These are phyloP conservation scores for Plasmodium cynomolgi DNA, from an alignment of 169 alveolate species.

Conservation along the genomic window DNA sequence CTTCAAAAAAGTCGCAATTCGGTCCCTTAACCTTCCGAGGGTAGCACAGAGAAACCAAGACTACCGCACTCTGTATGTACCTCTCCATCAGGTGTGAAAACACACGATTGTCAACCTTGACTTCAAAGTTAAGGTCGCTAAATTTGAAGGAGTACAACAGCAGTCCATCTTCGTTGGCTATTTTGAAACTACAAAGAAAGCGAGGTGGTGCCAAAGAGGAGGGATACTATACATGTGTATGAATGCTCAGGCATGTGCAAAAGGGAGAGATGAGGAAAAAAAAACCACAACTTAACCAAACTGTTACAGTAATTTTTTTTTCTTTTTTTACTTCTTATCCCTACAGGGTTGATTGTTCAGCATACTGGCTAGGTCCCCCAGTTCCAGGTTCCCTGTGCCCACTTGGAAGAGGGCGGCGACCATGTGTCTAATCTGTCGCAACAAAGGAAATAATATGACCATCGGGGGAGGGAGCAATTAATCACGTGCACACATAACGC, in stretches of 20 bases:
- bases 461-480: neutral
- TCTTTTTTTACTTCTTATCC: slow-evolving; percentile 25
- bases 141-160: slow-evolving; percentile 58
- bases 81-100: slow-evolving; percentile 43
- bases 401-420: slow-evolving; percentile 57
- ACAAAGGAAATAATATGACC: neutral
- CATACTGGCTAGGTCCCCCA: slow-evolving; percentile 2
- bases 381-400: slow-evolving; percentile 24
- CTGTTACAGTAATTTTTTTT: neutral
- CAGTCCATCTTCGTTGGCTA: slow-evolving; percentile 59
- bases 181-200: slow-evolving; percentile 18
- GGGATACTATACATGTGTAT: neutral
- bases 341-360: slow-evolving; percentile 1
- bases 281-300: neutral
- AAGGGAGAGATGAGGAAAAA: neutral
- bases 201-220: neutral
- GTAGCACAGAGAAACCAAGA: slow-evolving; percentile 35
- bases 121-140: slow-evolving; percentile 29
- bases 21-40: slow-evolving; percentile 23
- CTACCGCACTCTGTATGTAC: slow-evolving; percentile 39
- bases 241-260: neutral
- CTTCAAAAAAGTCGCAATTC: slow-evolving; percentile 22
- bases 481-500: no score
- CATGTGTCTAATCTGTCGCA: slow-evolving; percentile 66
- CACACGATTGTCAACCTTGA: slow-evolving; percentile 17